Evolutionary conservation across 2,329 filamentous ascomycete species (phyloP), one percentile per base, ranked within the genome.

Genomic region (Podosphaera xanthii): DNA sequence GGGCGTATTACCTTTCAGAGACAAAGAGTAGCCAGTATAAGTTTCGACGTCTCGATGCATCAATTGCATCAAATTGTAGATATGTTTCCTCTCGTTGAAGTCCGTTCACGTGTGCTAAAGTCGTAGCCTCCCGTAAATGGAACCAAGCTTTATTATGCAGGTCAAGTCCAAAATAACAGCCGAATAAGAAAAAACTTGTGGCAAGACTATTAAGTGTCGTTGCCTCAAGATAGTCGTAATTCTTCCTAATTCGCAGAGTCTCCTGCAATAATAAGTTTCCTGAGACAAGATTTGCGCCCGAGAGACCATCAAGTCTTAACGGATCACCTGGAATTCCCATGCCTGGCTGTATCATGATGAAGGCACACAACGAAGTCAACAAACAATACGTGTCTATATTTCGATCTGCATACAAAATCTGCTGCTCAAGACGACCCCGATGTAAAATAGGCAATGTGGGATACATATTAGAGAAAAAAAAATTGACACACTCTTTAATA

Each of bases 141-240:
- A 82, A 89, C 86, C 86, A 91, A 1, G 85, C 86, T 69, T 82
- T 82, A 62, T 85, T 81, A 68, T 89, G 84, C 68, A 82, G 75
- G 62, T 88, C 84, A 54, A 87, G 72, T 44, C 80, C 83, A 61
- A 84, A 83, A 68, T 84, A 80, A 60, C 82, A 83, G 44, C 79
- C 83, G 65, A 87, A 89, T 34, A 91, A 69, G 69, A 91, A 89
- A 70, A 86, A 88, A 59, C 83, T 88, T n/a, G 84, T 87, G 60
- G 82, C 80, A 10, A 87, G 69, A 52, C 73, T 77, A 64, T 80
- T 79, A 60, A 78, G 69, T 7, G 74, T 78, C 6, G 80, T 76
- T 12, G 71, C 72, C 58, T 80, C 78, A 38, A 78, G 72, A 62
- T 81, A 80, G 61, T 84, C 80, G 62, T 76, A 78, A 31, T 77